phyloP scores from a whole-genome alignment of 2,329 filamentous ascomycete genomes.

The Exophiala mesophila region DNA sequence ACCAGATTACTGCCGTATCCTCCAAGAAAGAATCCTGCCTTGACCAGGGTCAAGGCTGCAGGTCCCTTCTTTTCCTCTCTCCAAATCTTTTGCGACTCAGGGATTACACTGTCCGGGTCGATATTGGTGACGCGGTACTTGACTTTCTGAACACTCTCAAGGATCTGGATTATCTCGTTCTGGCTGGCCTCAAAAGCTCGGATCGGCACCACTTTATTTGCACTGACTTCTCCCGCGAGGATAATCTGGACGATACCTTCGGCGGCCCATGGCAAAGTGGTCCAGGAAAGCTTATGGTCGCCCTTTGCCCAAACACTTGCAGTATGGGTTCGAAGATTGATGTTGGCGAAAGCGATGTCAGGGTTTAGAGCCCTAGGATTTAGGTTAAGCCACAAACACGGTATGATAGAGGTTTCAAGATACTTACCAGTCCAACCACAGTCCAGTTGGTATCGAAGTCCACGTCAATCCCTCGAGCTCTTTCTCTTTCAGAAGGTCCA shows the following conservation, averaged over 20 bases:
- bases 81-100: constrained; percentile 4
- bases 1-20: constrained; percentile 14
- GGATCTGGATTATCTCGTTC: constrained; percentile 33
- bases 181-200: constrained; percentile 44
- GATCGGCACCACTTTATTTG: constrained; percentile 47
- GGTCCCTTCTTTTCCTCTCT: constrained; percentile 4
- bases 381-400: not conserved
- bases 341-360: constrained; percentile 41
- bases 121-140: constrained; percentile 2
- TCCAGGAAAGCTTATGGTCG: constrained; percentile 42
- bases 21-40: constrained; percentile 12
- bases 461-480: constrained; percentile 8
- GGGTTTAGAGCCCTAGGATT: constrained; percentile 27
- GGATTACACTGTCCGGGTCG: not conserved
- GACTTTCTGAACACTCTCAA: constrained; percentile 6
- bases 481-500: constrained; percentile 27
- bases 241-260: constrained; percentile 48
- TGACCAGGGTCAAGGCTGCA: constrained; percentile 7
- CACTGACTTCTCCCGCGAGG: constrained; percentile 46
- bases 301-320: constrained; percentile 48
- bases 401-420: too few species aligned
- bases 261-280: constrained; percentile 45
- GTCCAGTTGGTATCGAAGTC: constrained; percentile 28
- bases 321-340: constrained; percentile 33
- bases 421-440: constrained; percentile 29